These are phyloP conservation scores for Penicillium turbatum DNA, from an alignment of 495 filamentous ascomycete species.

Conservation along the genomic window DNA sequence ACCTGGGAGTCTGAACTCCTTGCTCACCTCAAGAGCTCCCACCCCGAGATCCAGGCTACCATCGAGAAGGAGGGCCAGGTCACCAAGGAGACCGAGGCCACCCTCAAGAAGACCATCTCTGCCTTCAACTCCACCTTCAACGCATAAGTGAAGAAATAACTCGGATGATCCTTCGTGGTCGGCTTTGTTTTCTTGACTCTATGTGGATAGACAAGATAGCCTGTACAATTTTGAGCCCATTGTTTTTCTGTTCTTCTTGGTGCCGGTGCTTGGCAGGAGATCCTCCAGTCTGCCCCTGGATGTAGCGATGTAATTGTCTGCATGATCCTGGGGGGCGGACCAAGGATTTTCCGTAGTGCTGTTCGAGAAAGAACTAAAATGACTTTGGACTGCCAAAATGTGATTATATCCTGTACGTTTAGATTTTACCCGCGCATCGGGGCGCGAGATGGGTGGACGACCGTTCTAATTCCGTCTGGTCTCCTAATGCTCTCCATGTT, in stretches of 20 bases:
- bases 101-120: constrained; percentile 72
- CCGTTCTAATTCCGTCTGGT: constrained; percentile 28
- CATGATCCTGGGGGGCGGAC: constrained; percentile 15
- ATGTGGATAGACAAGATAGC: constrained; percentile 53
- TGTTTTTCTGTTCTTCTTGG: constrained; percentile 39
- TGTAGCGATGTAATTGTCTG: constrained; percentile 26
- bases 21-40: constrained; percentile 81
- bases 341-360: constrained; percentile 9
- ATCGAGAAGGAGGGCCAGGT: constrained; percentile 96
- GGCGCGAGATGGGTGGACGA: constrained; percentile 33
- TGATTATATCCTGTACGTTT: constrained; percentile 52
- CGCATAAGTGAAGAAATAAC: constrained; percentile 47
- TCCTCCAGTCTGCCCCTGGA: constrained; percentile 20
- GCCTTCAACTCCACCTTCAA: constrained; percentile 93
- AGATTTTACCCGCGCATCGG: constrained; percentile 43
- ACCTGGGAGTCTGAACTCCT: constrained; percentile 93
- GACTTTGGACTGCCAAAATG: constrained; percentile 33
- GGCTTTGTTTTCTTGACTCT: constrained; percentile 46
- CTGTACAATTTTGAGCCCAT: constrained; percentile 53
- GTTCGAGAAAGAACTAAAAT: constrained; percentile 5
- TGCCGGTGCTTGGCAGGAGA: constrained; percentile 15
- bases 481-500: constrained; percentile 30
- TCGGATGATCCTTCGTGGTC: constrained; percentile 32
- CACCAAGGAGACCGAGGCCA: constrained; percentile 89
- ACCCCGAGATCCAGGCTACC: constrained; percentile 74